phyloP scores from a whole-genome alignment of 108 stramenopile genomes.

The Conticribra weissflogii region DNA sequence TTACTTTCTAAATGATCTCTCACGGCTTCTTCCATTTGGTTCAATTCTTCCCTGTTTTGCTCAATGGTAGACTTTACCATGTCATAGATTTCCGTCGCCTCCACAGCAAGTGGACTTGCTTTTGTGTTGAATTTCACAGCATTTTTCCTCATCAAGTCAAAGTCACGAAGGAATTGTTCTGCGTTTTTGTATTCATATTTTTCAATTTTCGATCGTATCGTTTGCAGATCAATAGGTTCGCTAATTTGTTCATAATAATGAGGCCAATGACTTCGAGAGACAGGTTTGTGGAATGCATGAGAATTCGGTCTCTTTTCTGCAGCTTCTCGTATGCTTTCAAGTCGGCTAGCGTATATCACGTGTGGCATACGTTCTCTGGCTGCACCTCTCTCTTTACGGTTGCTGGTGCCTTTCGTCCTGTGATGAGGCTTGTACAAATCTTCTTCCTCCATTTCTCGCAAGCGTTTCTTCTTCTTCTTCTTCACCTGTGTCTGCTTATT shows the following conservation, averaged over 20 bases:
- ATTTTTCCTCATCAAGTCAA: conserved; percentile 86
- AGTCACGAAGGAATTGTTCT: conserved; percentile 70
- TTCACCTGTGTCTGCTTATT: conserved; percentile 50
- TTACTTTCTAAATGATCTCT: conserved; percentile 63
- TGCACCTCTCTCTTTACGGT: conserved; percentile 81
- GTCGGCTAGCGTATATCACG: conserved; percentile 77
- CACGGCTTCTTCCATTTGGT: conserved; percentile 76
- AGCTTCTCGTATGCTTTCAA: conserved; percentile 70
- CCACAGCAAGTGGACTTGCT: conserved; percentile 54
- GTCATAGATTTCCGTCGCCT: conserved; percentile 76
- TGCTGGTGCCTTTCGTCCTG: conserved; percentile 71
- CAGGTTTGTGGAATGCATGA: conserved; percentile 76
- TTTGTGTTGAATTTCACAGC: conserved; percentile 86
- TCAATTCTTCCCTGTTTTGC: conserved; percentile 66
- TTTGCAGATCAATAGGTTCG: conserved; percentile 80
- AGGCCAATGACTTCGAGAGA: conserved; percentile 55
- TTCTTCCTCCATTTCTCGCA: conserved; percentile 72
- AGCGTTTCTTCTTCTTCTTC: conserved; percentile 70
- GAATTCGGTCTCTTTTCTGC: conserved; percentile 69
- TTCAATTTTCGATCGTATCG: conserved; percentile 81
- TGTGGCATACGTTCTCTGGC: conserved; percentile 83
- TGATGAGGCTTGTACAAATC: conserved; percentile 64
- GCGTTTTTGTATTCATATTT: conserved; percentile 83
- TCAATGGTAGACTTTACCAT: conserved; percentile 66
- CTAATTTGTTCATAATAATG: conserved; percentile 82